A percentile compares a stretch with the other conserved stretches of the same genome.
phyloP scores from a whole-genome alignment of 2,329 filamentous ascomycete genomes.

The Eurotiales sp. region DNA sequence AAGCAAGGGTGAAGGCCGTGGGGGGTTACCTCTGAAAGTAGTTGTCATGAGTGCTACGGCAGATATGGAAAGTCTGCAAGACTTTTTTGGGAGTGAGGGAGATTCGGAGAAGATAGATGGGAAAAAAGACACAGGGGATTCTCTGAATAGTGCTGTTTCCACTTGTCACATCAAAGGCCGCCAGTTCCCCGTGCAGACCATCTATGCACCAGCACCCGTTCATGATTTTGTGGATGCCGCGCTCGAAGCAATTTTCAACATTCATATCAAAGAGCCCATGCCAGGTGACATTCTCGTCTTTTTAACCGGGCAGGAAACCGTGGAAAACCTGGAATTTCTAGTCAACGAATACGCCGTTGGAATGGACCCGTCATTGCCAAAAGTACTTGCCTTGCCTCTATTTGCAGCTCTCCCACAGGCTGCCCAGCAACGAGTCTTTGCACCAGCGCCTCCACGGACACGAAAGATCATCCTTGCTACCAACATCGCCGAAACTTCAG shows the following conservation, averaged over 20 bases:
- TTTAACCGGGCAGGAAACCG: conserved; percentile 86
- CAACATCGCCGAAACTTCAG: conserved; percentile 97
- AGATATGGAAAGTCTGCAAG: conserved; percentile 72
- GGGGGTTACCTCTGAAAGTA: conserved; percentile 75
- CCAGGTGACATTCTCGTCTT: conserved; percentile 93
- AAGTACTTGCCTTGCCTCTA: conserved; percentile 68
- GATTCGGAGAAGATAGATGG: background rate
- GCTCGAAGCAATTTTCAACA: conserved; percentile 76
- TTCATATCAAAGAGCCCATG: conserved; percentile 83
- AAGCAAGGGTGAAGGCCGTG: conserved; percentile 56
- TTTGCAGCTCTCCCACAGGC: conserved; percentile 87
- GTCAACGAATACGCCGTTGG: conserved; percentile 74
- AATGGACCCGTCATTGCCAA: conserved; percentile 69
- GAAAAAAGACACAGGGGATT: conserved; percentile 1
- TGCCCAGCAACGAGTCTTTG: conserved; percentile 82
- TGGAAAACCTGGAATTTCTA: conserved; percentile 74
- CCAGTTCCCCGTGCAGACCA: conserved; percentile 76
- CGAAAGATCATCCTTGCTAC: conserved; percentile 89
- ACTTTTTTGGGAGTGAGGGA: conserved; percentile 61
- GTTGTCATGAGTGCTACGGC: conserved; percentile 97
- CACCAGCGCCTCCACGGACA: conserved; percentile 67
- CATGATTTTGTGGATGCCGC: conserved; percentile 79
- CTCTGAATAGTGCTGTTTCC: conserved; percentile 43
- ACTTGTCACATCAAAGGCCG: conserved; percentile 75
- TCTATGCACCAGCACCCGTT: conserved; percentile 70